These are phyloP conservation scores for Metschnikowia cerradonensis DNA, from an alignment of 805 yeast genomes.

Conservation along the genomic window DNA sequence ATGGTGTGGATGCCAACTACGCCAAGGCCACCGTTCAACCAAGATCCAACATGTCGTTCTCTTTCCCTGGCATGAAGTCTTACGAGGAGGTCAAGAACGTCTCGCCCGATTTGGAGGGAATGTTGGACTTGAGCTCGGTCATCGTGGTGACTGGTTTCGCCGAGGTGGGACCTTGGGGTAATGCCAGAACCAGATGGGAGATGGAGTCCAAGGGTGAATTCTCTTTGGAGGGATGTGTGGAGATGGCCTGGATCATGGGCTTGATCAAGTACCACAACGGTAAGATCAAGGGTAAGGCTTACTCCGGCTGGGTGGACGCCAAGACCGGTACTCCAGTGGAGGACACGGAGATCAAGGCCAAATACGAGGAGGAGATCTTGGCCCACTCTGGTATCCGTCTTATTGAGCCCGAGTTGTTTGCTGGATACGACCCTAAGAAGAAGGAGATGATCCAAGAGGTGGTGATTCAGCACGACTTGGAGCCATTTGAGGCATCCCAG, in stretches of 20 bases:
- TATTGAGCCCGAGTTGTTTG: constrained; percentile 91
- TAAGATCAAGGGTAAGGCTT: constrained; percentile 80
- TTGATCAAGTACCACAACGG: constrained; percentile 94
- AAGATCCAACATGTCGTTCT: constrained; percentile 90
- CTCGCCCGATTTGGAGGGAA: constrained; percentile 78
- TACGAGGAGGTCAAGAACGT: constrained; percentile 66
- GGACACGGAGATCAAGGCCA: constrained; percentile 87
- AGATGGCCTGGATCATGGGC: constrained; percentile 99
- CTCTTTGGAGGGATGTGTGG: constrained; percentile 95
- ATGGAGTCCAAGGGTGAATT: constrained; percentile 95
- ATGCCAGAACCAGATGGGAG: constrained; percentile 98
- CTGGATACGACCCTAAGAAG: constrained; percentile 91
- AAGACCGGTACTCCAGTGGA: constrained; percentile 91
- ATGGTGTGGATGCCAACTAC: constrained; percentile 81
- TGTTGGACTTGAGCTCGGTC: constrained; percentile 87
- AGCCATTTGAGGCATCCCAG: constrained; percentile 91
- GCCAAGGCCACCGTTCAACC: constrained; percentile 77
- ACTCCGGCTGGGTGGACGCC: constrained; percentile 97
- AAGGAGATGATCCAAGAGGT: constrained; percentile 93
- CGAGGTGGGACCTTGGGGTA: constrained; percentile 99
- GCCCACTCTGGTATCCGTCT: constrained; percentile 96
- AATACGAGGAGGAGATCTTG: constrained; percentile 84
- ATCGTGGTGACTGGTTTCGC: constrained; percentile 97
- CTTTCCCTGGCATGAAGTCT: constrained; percentile 84
- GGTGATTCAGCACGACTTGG: constrained; percentile 93